Evolutionary conservation across 2,329 filamentous ascomycete genomes (phyloP).

Genomic region (Nemania diffusa): DNA sequence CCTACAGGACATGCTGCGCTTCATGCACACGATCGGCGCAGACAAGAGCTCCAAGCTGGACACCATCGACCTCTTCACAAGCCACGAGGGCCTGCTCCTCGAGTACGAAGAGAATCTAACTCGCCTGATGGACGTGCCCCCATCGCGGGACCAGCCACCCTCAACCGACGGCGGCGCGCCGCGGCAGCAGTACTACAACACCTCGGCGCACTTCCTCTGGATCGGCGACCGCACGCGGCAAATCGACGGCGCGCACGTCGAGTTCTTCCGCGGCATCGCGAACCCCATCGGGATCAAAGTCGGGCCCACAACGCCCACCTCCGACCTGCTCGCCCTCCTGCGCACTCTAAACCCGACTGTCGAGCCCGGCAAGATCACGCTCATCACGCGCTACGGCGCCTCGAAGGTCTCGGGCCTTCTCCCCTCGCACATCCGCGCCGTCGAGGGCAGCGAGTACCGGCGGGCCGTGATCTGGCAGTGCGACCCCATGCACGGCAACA

Average conservation of each 20-base stretch:
- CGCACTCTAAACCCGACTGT: conserved; percentile 84
- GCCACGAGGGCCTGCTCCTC: conserved; percentile 91
- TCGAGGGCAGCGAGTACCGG: conserved; percentile 78
- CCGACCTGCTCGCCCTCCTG: conserved; percentile 82
- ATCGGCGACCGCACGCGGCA: conserved; percentile 96
- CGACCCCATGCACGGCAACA: conserved; percentile 97
- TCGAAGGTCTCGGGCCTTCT: conserved; percentile 79
- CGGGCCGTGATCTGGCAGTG: conserved; percentile 91
- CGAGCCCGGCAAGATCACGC: conserved; percentile 91
- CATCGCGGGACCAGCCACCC: conserved; percentile 44
- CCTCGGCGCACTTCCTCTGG: conserved; percentile 97
- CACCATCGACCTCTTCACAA: conserved; percentile 94
- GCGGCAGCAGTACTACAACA: conserved; percentile 84
- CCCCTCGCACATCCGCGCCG: conserved; percentile 86
- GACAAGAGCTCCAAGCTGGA: conserved; percentile 85
- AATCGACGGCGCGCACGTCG: conserved; percentile 91
- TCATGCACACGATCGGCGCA: conserved; percentile 93
- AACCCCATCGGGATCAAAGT: conserved; percentile 98
- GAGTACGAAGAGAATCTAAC: conserved; percentile 95
- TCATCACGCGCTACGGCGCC: conserved; percentile 95
- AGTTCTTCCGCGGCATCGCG: conserved; percentile 95
- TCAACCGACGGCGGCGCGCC: conserved; percentile 47
- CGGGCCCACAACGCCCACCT: conserved; percentile 81
- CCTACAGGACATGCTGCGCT: conserved; percentile 89
- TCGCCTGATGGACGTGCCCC: conserved; percentile 74